Evolutionary conservation across 2,329 filamentous ascomycete genomes (phyloP), one percentile per base, ranked within the genome.

Genomic region (Fusarium liriodendri): DNA sequence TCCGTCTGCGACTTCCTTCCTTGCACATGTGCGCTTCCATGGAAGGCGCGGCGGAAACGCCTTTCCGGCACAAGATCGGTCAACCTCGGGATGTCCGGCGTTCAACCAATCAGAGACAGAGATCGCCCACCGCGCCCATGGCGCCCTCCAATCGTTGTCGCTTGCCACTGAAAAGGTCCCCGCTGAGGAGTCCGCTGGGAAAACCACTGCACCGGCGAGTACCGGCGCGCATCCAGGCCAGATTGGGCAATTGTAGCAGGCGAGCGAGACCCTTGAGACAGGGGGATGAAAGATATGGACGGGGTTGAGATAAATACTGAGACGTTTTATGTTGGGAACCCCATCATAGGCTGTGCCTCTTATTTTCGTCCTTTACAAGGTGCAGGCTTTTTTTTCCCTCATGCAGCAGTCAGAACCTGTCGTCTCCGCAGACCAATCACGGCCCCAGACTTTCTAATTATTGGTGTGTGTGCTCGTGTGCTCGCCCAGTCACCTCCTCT

Each of bases 361-460:
- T 54, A 32, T 54, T 54, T 32, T 13, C 7, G 47, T 7, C 18
- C 27, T 11, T n/a, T 7, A 8, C 27, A 20, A 32, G 3, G 27
- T 54, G 47, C 47, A 54, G 47, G 47, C 47, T 54, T 37, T 57
- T 57, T 57, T 37, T 57, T 37, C 52, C 52, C 52, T 57, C 32
- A 59, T 38, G 33, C 33, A 27, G n/a, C 13, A 42, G 37, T 29
- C 35, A 63, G 73, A 67, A 71, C 70, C 57, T 66, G 38, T 16
- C 54, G 57, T 33, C 64, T 66, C 59, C 54, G 45, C 67, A 52
- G 25, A 54, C 79, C 78, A 81, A 80, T 80, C 71, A 77, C 50
- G 58, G 63, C 64, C n/a, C 67, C 62, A 45, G 62, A 61, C 76
- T 81, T 81, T 66, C 74, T 64, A 81, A 81, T 80, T 40, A 22